phyloP scores from a whole-genome alignment of 2,329 filamentous ascomycete genomes.

The Fusarium bactridioides region DNA sequence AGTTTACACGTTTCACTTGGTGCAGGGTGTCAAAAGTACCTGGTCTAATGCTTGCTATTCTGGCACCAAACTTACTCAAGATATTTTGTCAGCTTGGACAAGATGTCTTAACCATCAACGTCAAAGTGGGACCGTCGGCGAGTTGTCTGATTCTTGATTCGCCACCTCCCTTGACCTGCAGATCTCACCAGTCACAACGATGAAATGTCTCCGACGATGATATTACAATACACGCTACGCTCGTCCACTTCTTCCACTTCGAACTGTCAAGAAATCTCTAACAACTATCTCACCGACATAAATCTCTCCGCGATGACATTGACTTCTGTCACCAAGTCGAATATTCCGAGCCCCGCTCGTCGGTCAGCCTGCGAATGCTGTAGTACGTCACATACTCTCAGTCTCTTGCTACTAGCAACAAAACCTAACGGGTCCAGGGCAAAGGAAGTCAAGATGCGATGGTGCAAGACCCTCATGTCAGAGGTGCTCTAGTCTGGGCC shows the following conservation, averaged over 20 bases:
- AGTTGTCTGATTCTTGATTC: not conserved
- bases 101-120: not conserved
- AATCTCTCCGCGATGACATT: not conserved
- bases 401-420: fast-evolving
- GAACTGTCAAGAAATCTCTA: not conserved
- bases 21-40: fast-evolving
- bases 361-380: conserved; percentile 1
- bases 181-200: not conserved
- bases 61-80: not conserved
- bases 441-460: not conserved
- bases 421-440: not conserved
- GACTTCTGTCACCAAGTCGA: not conserved
- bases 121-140: not conserved
- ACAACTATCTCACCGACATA: not conserved
- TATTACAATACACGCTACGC: not conserved
- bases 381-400: not conserved
- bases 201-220: not conserved
- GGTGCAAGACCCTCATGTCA: not conserved
- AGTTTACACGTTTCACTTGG: not conserved
- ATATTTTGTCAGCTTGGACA: fast-evolving
- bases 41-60: fast-evolving
- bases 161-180: fast-evolving
- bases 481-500: not conserved
- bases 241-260: not conserved
- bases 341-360: not conserved